Conservation (phyloP, 768 basidiomycete species). For the Tephrocybe sp. region DNA sequence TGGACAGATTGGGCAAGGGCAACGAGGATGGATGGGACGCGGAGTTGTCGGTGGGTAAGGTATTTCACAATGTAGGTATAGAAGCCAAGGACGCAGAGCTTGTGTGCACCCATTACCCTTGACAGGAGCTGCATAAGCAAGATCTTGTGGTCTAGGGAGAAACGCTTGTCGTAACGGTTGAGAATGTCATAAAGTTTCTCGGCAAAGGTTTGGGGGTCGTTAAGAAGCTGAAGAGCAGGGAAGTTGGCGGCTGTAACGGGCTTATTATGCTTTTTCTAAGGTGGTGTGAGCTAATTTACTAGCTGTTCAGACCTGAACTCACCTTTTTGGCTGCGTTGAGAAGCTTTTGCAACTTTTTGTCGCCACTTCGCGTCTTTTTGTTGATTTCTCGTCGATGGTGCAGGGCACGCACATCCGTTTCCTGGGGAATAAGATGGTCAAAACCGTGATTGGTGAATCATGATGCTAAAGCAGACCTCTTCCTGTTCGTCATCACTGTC, state of each 20-base stretch:
- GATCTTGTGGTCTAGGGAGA: slow-evolving; percentile 95
- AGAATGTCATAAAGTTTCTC: slow-evolving; percentile 91
- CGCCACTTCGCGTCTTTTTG: slow-evolving; percentile 85
- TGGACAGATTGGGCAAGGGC: slow-evolving; percentile 94
- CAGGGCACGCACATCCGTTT: slow-evolving; percentile 67
- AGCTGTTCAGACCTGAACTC: slow-evolving; percentile 6
- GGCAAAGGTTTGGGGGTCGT: slow-evolving; percentile 94
- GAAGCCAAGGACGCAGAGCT: slow-evolving; percentile 89
- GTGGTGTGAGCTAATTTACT: background rate
- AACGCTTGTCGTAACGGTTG: slow-evolving; percentile 87
- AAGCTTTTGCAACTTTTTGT: slow-evolving; percentile 76
- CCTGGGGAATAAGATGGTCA: slow-evolving; percentile 33
- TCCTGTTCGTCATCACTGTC: slow-evolving; percentile 75
- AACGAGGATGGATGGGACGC: slow-evolving; percentile 90
- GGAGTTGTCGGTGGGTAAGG: slow-evolving; percentile 87
- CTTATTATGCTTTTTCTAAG: slow-evolving; percentile 36
- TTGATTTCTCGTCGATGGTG: slow-evolving; percentile 90
- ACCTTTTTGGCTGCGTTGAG: slow-evolving; percentile 79
- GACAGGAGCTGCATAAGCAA: slow-evolving; percentile 96
- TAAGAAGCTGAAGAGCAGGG: slow-evolving; percentile 86
- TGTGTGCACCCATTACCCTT: slow-evolving; percentile 90
- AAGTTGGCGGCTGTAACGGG: slow-evolving; percentile 62
- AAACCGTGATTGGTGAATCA: background rate
- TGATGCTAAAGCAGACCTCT: slow-evolving; percentile 32
- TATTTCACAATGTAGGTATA: slow-evolving; percentile 97